phyloP scores from a whole-genome alignment of 73 alveolate species.

The Paramecium pentaurelia region DNA sequence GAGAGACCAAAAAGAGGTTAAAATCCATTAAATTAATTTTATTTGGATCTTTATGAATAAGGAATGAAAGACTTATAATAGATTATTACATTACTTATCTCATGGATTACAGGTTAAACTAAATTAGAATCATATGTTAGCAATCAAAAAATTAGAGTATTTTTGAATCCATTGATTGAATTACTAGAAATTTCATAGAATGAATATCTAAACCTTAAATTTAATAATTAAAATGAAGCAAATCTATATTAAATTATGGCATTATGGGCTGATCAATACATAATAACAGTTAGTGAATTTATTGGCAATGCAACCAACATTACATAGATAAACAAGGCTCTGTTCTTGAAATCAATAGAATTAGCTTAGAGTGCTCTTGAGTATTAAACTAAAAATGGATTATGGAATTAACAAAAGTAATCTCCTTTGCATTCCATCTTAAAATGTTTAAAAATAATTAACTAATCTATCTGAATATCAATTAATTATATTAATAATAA shows the following conservation, averaged over 20 bases:
- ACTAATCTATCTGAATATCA: neutral
- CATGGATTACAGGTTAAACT: slow-evolving; percentile 35
- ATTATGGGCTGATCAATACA: slow-evolving; percentile 23
- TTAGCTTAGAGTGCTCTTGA: neutral
- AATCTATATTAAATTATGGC: neutral
- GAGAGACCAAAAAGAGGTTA: slow-evolving; percentile 38
- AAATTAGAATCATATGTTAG: slow-evolving; percentile 26
- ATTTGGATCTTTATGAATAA: neutral
- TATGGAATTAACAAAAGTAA: neutral
- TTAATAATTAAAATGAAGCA: neutral
- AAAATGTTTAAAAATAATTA: neutral
- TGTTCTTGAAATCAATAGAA: neutral
- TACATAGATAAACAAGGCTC: neutral
- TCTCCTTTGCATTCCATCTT: neutral
- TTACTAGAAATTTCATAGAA: neutral
- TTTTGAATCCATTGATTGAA: neutral
- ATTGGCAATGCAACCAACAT: neutral
- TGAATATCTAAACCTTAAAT: neutral
- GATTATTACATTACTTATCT: neutral
- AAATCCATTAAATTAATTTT: neutral
- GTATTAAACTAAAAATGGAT: neutral
- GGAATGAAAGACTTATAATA: slow-evolving; percentile 32
- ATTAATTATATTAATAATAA: neutral
- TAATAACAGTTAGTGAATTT: neutral
- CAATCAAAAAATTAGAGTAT: neutral